Conservation (phyloP, 805 yeast species). For the Kuraishia floccosa region DNA sequence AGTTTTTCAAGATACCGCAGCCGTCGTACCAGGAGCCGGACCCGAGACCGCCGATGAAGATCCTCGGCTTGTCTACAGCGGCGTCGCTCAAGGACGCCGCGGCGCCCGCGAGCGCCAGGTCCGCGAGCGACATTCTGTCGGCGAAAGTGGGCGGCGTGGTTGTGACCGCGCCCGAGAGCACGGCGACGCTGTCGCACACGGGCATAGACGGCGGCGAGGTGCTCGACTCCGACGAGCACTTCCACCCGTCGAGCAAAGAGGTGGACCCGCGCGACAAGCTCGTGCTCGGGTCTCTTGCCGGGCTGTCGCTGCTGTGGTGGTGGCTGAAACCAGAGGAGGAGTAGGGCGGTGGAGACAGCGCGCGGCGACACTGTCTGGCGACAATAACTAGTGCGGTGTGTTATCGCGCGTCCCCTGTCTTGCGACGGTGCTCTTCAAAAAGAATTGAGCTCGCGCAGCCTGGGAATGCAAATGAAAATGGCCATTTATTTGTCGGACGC, state of each 20-base stretch:
- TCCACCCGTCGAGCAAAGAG: neutral
- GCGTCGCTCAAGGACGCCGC: conserved; percentile 9
- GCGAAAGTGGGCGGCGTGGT: conserved; percentile 2
- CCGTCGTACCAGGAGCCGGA: conserved; percentile 12
- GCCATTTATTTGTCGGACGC: too few relatives aligned
- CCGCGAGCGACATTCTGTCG: conserved; percentile 1
- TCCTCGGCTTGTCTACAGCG: conserved; percentile 15
- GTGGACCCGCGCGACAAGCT: conserved; percentile 1
- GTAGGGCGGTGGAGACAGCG: too few relatives aligned
- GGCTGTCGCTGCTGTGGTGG: conserved; percentile 2
- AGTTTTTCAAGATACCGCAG: conserved; percentile 38
- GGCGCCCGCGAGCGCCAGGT: neutral
- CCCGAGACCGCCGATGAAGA: conserved; percentile 11
- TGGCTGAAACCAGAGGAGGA: conserved; percentile 1
- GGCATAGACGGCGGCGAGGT: conserved; percentile 1
- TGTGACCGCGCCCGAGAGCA: conserved; percentile 1
- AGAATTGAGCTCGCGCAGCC: too few relatives aligned
- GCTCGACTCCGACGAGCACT: neutral
- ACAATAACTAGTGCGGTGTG: too few relatives aligned
- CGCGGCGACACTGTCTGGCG: too few relatives aligned
- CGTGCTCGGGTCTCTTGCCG: conserved; percentile 1
- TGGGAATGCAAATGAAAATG: too few relatives aligned
- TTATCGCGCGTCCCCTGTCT: too few relatives aligned
- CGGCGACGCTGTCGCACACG: conserved; percentile 1
- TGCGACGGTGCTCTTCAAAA: too few relatives aligned